Conservation (phyloP, 1,284 basidiomycete genomes). For the Tilletia caries region DNA sequence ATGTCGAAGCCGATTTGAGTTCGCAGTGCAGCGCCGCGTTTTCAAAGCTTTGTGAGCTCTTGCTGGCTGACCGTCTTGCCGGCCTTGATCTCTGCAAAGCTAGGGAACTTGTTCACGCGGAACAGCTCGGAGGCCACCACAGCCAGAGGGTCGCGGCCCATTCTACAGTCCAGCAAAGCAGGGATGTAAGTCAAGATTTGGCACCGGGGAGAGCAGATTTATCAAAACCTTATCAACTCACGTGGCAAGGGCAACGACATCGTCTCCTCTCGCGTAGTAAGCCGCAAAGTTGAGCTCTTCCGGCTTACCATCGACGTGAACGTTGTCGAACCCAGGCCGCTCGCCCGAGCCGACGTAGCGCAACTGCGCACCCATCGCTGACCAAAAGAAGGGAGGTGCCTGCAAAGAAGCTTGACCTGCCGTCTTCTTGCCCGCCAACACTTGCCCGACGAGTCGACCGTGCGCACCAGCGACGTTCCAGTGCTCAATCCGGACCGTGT, state of each 20-base stretch:
- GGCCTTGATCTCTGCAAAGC: conserved; percentile 67
- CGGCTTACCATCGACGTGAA: conserved; percentile 72
- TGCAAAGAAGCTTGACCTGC: conserved; percentile 57
- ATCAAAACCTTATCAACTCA: too few relatives aligned
- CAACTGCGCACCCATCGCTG: conserved; percentile 69
- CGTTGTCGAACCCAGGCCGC: conserved; percentile 64
- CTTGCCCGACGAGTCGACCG: conserved; percentile 75
- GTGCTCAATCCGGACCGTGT: conserved; percentile 72
- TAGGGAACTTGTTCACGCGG: conserved; percentile 75
- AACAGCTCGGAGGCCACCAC: conserved; percentile 77
- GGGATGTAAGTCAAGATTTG: not conserved
- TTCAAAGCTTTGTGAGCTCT: conserved; percentile 6
- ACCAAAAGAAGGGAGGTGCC: conserved; percentile 85
- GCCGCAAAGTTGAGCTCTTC: conserved; percentile 65
- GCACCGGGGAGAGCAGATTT: not conserved
- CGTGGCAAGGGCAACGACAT: conserved; percentile 77
- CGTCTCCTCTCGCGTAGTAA: conserved; percentile 75
- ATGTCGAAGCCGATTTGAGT: too few relatives aligned
- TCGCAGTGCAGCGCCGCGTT: not conserved
- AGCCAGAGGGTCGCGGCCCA: conserved; percentile 79
- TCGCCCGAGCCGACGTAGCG: conserved; percentile 74
- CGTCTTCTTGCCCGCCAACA: conserved; percentile 62
- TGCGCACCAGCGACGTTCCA: conserved; percentile 89
- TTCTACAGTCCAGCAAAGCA: conserved; percentile 56
- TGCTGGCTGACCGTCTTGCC: conserved; percentile 53